phyloP scores from a whole-genome alignment of 176 grass and related monocot species.

The Musa acuminata region DNA sequence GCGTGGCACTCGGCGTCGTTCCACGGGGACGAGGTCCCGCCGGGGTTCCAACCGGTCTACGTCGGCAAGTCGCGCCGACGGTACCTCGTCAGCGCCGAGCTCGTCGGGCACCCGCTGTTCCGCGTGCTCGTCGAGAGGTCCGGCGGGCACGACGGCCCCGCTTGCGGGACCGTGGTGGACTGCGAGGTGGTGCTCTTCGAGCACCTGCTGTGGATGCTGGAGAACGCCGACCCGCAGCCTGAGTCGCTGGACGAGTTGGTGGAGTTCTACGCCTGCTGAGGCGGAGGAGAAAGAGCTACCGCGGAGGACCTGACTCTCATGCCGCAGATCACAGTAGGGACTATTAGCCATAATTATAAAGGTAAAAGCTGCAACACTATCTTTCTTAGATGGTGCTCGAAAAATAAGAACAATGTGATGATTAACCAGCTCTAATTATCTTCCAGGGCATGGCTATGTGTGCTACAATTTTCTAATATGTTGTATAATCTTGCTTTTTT shows the following conservation, averaged over 20 bases:
- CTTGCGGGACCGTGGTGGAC: slow-evolving; percentile 25
- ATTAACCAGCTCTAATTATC: slow-evolving; percentile 1
- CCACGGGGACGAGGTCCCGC: slow-evolving; percentile 55
- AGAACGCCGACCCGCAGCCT: slow-evolving; percentile 80
- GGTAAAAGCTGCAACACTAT: background rate
- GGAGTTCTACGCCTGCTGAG: slow-evolving; percentile 55
- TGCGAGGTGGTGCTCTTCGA: slow-evolving; percentile 97
- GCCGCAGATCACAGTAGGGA: background rate
- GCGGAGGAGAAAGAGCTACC: background rate
- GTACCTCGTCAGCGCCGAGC: slow-evolving; percentile 69
- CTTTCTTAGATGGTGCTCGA: background rate
- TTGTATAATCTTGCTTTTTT: background rate
- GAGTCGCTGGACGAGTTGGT: slow-evolving; percentile 87
- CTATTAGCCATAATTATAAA: background rate
- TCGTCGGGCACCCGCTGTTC: slow-evolving; percentile 71
- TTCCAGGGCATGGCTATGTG: background rate
- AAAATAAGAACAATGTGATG: background rate
- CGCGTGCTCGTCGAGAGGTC: slow-evolving; percentile 26
- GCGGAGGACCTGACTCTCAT: background rate
- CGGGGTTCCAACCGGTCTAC: slow-evolving; percentile 73
- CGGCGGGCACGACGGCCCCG: slow-evolving; percentile 19
- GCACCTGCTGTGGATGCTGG: slow-evolving; percentile 96
- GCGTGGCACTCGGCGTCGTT: slow-evolving; percentile 34
- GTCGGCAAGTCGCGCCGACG: slow-evolving; percentile 88
- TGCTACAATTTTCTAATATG: too few relatives aligned